Percentiles rank a stretch among this genome's conserved stretches.
Evolutionary conservation across 2,329 filamentous ascomycete species (phyloP).

Genomic region (Plenodomus biglobosus): DNA sequence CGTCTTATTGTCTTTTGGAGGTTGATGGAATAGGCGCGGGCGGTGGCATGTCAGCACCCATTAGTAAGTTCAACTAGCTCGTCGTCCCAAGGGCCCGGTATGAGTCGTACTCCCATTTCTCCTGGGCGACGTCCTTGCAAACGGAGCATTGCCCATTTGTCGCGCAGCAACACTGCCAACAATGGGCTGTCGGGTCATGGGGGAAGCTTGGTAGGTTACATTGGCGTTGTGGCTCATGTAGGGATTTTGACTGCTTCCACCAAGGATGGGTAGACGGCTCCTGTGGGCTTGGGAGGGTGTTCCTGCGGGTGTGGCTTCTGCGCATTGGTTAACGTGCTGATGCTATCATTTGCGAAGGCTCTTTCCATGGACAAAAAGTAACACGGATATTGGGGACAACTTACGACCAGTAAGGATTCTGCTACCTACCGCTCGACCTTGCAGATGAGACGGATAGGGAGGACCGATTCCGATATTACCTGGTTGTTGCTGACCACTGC

Average conservation of each 20-base stretch:
- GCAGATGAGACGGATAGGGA: slow-evolving; percentile 23
- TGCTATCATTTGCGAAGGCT: too few species aligned
- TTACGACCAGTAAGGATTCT: slow-evolving; percentile 25
- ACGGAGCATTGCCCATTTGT: background rate
- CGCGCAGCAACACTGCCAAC: background rate
- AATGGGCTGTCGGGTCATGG: slow-evolving; percentile 38
- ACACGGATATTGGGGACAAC: slow-evolving; percentile 5
- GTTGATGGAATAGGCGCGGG: too few species aligned
- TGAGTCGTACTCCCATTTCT: background rate
- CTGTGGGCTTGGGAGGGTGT: slow-evolving; percentile 35
- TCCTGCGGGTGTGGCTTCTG: slow-evolving; percentile 27
- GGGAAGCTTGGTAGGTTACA: slow-evolving; percentile 33
- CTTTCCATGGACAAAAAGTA: too few species aligned
- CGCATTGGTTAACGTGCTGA: slow-evolving; percentile 4
- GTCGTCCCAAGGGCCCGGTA: background rate
- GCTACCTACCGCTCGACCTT: slow-evolving; percentile 16
- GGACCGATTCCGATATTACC: slow-evolving; percentile 20
- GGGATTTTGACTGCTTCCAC: slow-evolving; percentile 28
- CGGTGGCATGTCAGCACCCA: too few species aligned
- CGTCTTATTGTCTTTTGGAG: too few species aligned
- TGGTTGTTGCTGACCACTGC: slow-evolving; percentile 24
- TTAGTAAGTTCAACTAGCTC: background rate
- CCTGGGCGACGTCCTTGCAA: background rate
- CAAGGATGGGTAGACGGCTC: slow-evolving; percentile 34
- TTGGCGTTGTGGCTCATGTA: slow-evolving; percentile 18